Percentiles rank a stretch among this genome's conserved stretches.
Conservation (phyloP, 1,284 basidiomycete species). For the Ustilago nuda region DNA sequence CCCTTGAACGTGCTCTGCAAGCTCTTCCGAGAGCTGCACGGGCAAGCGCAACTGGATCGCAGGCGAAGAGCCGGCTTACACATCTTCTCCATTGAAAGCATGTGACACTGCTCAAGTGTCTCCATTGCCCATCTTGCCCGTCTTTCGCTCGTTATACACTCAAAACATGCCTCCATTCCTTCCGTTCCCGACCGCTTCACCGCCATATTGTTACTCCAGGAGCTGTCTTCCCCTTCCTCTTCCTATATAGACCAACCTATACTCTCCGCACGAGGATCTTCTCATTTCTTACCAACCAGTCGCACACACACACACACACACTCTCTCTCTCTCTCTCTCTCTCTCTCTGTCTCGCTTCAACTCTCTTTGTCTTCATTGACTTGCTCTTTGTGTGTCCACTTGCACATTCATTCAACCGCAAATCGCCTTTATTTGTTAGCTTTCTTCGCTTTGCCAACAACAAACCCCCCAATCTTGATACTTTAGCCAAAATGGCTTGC, state of each 20-base stretch:
- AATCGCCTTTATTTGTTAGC: neutral
- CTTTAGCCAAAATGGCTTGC: constrained; percentile 43
- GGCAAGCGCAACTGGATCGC: constrained; percentile 6
- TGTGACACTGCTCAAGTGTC: constrained; percentile 25
- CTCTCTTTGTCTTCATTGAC: constrained; percentile 24
- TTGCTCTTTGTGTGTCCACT: constrained; percentile 15
- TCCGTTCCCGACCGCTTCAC: constrained; percentile 12
- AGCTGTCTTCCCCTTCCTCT: constrained; percentile 2
- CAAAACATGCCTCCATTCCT: constrained; percentile 23
- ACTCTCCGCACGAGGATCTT: neutral
- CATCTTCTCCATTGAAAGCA: constrained; percentile 14
- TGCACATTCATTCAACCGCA: constrained; percentile 43
- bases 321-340: neutral
- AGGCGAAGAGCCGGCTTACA: constrained; percentile 41
- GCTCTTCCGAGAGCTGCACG: constrained; percentile 7
- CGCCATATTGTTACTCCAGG: neutral
- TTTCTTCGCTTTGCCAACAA: neutral
- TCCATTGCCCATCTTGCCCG: neutral
- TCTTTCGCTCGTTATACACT: constrained; percentile 8
- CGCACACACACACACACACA: neutral
- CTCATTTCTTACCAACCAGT: constrained; percentile 22
- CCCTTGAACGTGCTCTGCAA: constrained; percentile 25
- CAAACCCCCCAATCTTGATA: neutral
- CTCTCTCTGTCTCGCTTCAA: constrained; percentile 30
- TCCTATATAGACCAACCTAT: constrained; percentile 20